Evolutionary conservation across 1,139 yeast species (phyloP).

Genomic region (Blastobotrys ciferrii): DNA sequence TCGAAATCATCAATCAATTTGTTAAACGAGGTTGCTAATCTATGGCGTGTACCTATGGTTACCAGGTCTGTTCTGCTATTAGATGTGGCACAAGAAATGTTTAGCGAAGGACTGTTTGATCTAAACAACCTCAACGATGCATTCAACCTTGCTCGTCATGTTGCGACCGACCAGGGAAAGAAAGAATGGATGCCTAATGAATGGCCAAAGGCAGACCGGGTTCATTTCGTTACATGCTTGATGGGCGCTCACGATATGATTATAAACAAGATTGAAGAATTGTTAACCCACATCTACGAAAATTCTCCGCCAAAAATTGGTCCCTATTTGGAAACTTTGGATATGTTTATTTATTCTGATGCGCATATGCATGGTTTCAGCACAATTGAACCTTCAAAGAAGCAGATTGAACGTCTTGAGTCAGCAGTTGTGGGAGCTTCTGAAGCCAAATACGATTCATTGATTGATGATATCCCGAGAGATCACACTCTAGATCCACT

Average conservation of each 20-base stretch:
- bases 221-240: slow-evolving; percentile 52
- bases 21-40: slow-evolving; percentile 46
- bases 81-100: slow-evolving; percentile 41
- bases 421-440: slow-evolving; percentile 52
- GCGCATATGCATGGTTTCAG: slow-evolving; percentile 42
- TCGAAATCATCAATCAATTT: slow-evolving; percentile 45
- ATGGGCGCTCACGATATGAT: slow-evolving; percentile 49
- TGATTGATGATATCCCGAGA: slow-evolving; percentile 60
- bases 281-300: slow-evolving; percentile 49
- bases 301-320: slow-evolving; percentile 61
- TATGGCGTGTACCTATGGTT: slow-evolving; percentile 61
- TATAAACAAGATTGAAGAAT: slow-evolving; percentile 48
- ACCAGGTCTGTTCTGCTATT: slow-evolving; percentile 53
- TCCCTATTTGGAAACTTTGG: slow-evolving; percentile 51
- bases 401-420: slow-evolving; percentile 53
- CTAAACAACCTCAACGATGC: slow-evolving; percentile 48
- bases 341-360: slow-evolving; percentile 52
- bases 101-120: slow-evolving; percentile 72
- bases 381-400: slow-evolving; percentile 43
- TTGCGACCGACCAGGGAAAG: slow-evolving; percentile 32
- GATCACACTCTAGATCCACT: slow-evolving; percentile 56
- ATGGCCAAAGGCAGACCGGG: slow-evolving; percentile 55
- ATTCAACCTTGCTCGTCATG: slow-evolving; percentile 46
- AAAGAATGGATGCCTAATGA: slow-evolving; percentile 42
- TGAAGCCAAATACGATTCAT: slow-evolving; percentile 57